phyloP scores from a whole-genome alignment of 192 early-diverging fungal species.

The Coemansia sp. region DNA sequence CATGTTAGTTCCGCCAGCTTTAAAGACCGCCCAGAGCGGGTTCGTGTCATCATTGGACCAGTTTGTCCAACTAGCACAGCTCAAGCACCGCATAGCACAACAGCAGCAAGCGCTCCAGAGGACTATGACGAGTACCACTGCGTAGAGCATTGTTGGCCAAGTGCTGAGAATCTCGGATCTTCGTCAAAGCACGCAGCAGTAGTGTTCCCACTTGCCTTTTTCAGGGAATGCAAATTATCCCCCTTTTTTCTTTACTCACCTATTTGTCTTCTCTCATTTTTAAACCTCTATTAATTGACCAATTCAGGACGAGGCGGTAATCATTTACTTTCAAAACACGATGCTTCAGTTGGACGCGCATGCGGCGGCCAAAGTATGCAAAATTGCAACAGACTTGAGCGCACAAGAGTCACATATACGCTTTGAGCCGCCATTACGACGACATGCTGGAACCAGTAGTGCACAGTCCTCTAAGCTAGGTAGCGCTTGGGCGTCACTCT shows the following conservation, averaged over 20 bases:
- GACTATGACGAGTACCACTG: not conserved
- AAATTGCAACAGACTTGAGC: constrained; percentile 33
- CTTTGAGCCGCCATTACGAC: constrained; percentile 19
- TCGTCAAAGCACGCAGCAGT: not conserved
- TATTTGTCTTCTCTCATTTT: constrained; percentile 1
- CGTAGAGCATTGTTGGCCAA: not conserved
- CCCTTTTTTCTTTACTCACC: not conserved
- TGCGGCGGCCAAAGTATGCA: constrained; percentile 37
- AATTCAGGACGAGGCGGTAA: not conserved
- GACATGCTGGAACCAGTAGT: not conserved
- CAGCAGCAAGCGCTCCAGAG: not conserved
- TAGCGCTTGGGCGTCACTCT: constrained; percentile 26
- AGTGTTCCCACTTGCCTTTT: not conserved
- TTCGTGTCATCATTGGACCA: constrained; percentile 29
- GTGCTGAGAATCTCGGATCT: not conserved
- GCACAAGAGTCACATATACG: constrained; percentile 26
- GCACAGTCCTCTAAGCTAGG: constrained; percentile 18
- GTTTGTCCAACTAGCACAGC: constrained; percentile 32
- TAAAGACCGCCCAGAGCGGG: constrained; percentile 42
- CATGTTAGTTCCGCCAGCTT: constrained; percentile 47
- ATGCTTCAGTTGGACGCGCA: constrained; percentile 22
- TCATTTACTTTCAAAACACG: not conserved
- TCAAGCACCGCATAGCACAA: constrained; percentile 6
- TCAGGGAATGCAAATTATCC: not conserved
- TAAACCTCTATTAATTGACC: not conserved